Evolutionary conservation across 495 filamentous ascomycete species (phyloP).

Genomic region (Aspergillus egyptiacus): DNA sequence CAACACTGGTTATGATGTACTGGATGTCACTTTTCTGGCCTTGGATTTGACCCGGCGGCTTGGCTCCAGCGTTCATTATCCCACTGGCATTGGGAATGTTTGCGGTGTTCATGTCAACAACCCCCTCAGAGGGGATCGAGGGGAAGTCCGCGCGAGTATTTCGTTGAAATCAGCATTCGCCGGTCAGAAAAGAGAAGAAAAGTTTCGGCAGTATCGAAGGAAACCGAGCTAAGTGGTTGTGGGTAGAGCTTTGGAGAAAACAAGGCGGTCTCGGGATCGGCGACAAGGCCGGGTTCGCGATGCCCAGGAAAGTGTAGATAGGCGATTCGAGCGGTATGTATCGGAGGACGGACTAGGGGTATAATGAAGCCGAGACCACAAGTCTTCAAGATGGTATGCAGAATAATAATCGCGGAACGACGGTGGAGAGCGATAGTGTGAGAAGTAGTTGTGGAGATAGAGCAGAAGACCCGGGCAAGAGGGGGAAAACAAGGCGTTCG

Average conservation of each 20-base stretch:
- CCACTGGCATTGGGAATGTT: conserved; percentile 42
- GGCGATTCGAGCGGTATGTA: neutral
- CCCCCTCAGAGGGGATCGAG: conserved; percentile 42
- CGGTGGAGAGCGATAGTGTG: conserved; percentile 8
- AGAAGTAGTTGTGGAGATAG: conserved; percentile 1
- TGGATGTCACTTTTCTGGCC: conserved; percentile 30
- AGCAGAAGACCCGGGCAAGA: conserved; percentile 23
- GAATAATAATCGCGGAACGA: neutral
- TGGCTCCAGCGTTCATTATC: conserved; percentile 35
- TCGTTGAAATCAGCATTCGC: conserved; percentile 41
- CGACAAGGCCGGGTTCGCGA: neutral
- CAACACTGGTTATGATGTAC: conserved; percentile 34
- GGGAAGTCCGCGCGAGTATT: conserved; percentile 34
- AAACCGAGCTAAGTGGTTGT: neutral
- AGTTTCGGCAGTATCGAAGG: conserved; percentile 3
- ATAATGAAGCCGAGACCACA: neutral
- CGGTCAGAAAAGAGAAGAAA: conserved; percentile 16
- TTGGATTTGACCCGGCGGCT: conserved; percentile 32
- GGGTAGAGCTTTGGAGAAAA: conserved; percentile 4
- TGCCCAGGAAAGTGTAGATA: neutral
- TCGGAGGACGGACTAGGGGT: neutral
- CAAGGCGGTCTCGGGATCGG: neutral
- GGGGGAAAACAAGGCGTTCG: conserved; percentile 36
- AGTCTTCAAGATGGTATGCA: neutral
- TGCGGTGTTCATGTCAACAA: conserved; percentile 46